These are phyloP conservation scores for Vigna angularis DNA, from an alignment of 306 rosid species.

Conservation along the genomic window DNA sequence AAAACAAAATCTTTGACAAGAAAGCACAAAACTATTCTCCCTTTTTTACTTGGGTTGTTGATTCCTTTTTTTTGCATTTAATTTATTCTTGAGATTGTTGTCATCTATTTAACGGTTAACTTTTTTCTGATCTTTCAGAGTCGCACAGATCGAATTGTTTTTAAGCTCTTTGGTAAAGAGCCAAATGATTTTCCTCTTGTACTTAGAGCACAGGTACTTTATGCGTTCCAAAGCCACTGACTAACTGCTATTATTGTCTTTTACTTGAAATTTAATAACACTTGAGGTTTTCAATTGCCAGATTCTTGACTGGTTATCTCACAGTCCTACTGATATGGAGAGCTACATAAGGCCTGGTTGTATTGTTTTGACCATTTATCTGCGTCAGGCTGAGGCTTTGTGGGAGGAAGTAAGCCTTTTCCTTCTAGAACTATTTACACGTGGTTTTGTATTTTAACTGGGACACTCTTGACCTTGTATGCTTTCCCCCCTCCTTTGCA, in stretches of 20 bases:
- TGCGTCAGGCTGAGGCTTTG: constrained; percentile 68
- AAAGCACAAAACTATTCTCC: constrained; percentile 1
- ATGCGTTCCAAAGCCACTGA: constrained; percentile 36
- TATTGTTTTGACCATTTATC: constrained; percentile 79
- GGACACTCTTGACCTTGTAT: constrained; percentile 38
- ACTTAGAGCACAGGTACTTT: constrained; percentile 63
- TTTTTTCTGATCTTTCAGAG: constrained; percentile 54
- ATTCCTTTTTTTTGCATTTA: constrained; percentile 11
- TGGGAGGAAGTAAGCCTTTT: constrained; percentile 80
- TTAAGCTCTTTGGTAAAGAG: constrained; percentile 67
- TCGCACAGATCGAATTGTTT: constrained; percentile 62
- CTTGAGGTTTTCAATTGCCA: constrained; percentile 52
- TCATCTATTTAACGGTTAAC: constrained; percentile 39
- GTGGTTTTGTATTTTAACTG: constrained; percentile 26
- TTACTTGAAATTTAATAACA: constrained; percentile 30
- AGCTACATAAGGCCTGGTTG: constrained; percentile 97
- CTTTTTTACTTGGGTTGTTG: constrained; percentile 15
- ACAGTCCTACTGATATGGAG: constrained; percentile 86
- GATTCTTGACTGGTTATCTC: constrained; percentile 90
- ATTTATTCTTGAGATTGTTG: constrained; percentile 19
- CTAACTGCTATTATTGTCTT: constrained; percentile 33
- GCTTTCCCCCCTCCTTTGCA: constrained; percentile 48
- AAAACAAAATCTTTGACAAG: not conserved
- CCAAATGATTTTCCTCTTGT: constrained; percentile 57
- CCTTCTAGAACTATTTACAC: constrained; percentile 26